Conservation (phyloP, 768 basidiomycete genomes). For the Baorangia bicolor region DNA sequence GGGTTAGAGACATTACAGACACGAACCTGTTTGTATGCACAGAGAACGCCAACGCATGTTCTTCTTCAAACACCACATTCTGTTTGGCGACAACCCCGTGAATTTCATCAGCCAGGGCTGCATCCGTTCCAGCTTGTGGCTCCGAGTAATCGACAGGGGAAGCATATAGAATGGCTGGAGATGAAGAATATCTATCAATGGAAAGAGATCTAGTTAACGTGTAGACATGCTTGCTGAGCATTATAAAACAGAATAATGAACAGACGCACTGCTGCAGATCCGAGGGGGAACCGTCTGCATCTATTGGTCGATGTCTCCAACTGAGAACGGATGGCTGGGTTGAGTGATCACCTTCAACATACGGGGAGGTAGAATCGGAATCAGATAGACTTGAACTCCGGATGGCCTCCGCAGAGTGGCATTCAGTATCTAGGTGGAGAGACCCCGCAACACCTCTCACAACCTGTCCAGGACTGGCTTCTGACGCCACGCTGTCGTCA, state of each 20-base stretch:
- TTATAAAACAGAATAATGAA: background rate
- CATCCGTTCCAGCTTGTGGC: background rate
- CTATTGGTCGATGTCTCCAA: background rate
- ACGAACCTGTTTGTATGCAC: constrained; percentile 2
- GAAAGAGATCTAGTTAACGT: background rate
- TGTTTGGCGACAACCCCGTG: background rate
- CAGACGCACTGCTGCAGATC: background rate
- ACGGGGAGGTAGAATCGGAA: background rate
- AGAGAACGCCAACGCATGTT: background rate
- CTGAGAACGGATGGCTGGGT: background rate
- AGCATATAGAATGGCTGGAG: background rate
- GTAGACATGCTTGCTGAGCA: background rate
- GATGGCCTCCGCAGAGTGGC: background rate
- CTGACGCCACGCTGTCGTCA: background rate
- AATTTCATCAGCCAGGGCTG: too few species aligned
- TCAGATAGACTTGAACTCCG: background rate
- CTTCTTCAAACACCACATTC: background rate
- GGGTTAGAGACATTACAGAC: background rate
- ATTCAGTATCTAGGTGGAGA: background rate
- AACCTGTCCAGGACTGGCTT: background rate
- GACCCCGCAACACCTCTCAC: background rate
- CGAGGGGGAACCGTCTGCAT: background rate
- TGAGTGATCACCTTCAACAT: background rate
- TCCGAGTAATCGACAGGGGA: background rate
- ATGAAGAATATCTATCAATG: background rate